Percentiles rank a stretch among this genome's conserved stretches.
These are phyloP conservation scores for Microbotryomycetes sp. DNA, from an alignment of 1,284 basidiomycete genomes.

Conservation along the genomic window DNA sequence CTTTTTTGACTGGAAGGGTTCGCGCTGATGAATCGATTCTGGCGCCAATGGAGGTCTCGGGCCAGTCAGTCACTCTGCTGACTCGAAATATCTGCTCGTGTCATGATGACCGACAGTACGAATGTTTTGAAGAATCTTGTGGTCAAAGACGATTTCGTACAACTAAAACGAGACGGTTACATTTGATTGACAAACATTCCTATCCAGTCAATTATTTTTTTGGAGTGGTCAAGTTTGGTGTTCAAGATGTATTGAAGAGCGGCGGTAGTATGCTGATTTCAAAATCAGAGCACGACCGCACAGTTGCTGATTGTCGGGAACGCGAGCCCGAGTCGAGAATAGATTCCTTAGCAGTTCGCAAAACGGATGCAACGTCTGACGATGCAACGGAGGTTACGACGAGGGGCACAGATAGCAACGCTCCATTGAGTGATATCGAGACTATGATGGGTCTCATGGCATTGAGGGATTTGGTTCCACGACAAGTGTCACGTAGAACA, in stretches of 20 bases:
- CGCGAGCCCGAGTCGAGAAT: not conserved
- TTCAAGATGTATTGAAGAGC: conserved; percentile 40
- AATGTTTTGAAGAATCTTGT: conserved; percentile 67
- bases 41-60: not conserved
- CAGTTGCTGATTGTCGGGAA: conserved; percentile 1
- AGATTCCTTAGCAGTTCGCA: not conserved
- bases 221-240: conserved; percentile 76
- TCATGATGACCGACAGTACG: conserved; percentile 55
- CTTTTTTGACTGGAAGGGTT: not conserved
- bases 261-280: conserved; percentile 19
- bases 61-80: conserved; percentile 2
- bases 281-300: not conserved
- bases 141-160: conserved; percentile 57
- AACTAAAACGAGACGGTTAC: conserved; percentile 69
- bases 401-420: too few species aligned
- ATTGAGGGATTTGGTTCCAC: not conserved
- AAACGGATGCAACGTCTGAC: not conserved
- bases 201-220: conserved; percentile 85
- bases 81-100: conserved; percentile 2
- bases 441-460: not conserved
- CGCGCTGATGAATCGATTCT: not conserved
- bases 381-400: not conserved
- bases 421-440: not conserved
- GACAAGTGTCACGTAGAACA: not conserved
- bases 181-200: conserved; percentile 70